Evolutionary conservation across 805 yeast species (phyloP).

Genomic region (Monosporozyma aquatica): DNA sequence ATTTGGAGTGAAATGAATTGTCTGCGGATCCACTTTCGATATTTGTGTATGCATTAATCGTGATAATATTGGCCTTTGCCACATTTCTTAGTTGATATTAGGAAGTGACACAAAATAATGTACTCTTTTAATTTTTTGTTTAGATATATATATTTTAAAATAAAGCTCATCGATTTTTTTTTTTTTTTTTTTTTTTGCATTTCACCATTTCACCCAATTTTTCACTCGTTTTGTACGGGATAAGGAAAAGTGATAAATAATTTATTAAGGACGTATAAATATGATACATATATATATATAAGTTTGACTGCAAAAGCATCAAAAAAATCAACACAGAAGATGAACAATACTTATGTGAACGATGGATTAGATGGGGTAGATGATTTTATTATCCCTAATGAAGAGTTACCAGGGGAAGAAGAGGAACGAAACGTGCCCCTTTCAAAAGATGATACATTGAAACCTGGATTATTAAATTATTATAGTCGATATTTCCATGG

Average conservation of each 20-base stretch:
- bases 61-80: no score
- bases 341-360: slow-evolving; percentile 5
- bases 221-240: neutral
- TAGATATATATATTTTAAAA: no score
- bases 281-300: no score
- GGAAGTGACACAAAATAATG: no score
- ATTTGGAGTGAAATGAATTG: slow-evolving; percentile 38
- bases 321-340: no score
- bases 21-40: slow-evolving; percentile 44
- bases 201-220: slow-evolving; percentile 1
- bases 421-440: slow-evolving; percentile 4
- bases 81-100: no score
- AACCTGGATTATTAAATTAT: slow-evolving; percentile 22
- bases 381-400: slow-evolving; percentile 21
- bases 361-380: slow-evolving; percentile 26
- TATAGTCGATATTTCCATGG: slow-evolving; percentile 20
- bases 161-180: neutral
- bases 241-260: neutral
- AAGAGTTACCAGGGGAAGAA: slow-evolving; percentile 7
- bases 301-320: no score
- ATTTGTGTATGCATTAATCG: slow-evolving; percentile 32
- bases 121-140: no score
- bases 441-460: slow-evolving; percentile 5
- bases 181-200: no score
- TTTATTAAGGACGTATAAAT: no score